Base-by-base conservation (phyloP, 495 filamentous ascomycete species). In the Hamigera avellanea region DNA sequence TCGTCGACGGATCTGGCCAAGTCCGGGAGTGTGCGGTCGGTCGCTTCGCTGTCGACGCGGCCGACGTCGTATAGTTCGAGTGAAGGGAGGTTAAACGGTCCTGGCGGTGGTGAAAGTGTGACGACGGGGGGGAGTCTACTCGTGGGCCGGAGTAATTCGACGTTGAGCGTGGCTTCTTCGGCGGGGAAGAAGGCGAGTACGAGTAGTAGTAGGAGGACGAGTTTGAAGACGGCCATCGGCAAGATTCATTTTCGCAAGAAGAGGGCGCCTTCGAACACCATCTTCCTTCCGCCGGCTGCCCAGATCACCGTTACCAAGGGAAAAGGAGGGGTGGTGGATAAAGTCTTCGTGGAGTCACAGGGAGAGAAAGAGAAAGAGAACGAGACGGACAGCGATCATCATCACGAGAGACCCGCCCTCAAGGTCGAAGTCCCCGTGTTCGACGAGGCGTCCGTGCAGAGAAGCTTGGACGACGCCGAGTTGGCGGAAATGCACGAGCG, bases 401-500 rank as follows among this genome's bases (percentile, higher is more conserved):
- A 47, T 14, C 41, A 48, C 5, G 42, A 42, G 14, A 42, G 39
- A 6, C 41, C 49, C n/a, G 35, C 50, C 2, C 33, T 59, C 14
- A 54, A 46, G 36, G 38, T 67, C 7, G 54, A 64, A 43, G 50
- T 66, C 9, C 64, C 62, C 1, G 44, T 58, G 0, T 63, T 54
- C 29, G 61, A 63, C 28, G 39, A 56, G 27, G 60, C 62, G 16
- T 37, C 56, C 0, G 32, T 64, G 7, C 56, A 55, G 29, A 59
- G 73, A 37, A 75, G 68, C 8, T 33, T 53, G 14, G 59, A 62
- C 16, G 66, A 64, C 42, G 42, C 43, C 1, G 67, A 76, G 32
- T 61, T 82, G 39, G 58, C 56, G 37, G 53, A 54, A 25, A 53
- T 84, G 37, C 59, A 59, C 28, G 57, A 60, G n/a, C 44, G 60